Conservation (phyloP, 2,329 filamentous ascomycete genomes). For the Passalora sequoiae region DNA sequence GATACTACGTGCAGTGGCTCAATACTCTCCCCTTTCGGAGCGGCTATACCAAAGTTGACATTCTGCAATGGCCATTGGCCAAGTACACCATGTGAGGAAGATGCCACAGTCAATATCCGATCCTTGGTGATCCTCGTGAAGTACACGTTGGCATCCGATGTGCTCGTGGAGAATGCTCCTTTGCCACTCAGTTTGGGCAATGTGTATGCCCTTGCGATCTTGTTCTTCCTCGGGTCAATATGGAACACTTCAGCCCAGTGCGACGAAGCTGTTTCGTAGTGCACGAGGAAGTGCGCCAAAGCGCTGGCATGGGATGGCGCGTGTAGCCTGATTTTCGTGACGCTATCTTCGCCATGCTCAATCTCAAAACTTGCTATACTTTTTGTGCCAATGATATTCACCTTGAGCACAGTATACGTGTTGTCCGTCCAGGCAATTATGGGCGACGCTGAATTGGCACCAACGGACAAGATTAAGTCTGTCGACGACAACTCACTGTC, state of each 20-base stretch:
- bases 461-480: conserved; percentile 67
- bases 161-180: conserved; percentile 75
- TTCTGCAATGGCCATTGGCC: conserved; percentile 61
- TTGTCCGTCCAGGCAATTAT: conserved; percentile 71
- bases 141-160: conserved; percentile 74
- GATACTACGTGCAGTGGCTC: conserved; percentile 64
- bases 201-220: conserved; percentile 71
- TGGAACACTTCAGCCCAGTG: conserved; percentile 86
- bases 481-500: conserved; percentile 65
- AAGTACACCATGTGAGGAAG: conserved; percentile 68
- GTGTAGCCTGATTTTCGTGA: conserved; percentile 60
- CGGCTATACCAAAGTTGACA: conserved; percentile 36
- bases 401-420: conserved; percentile 56
- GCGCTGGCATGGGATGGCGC: conserved; percentile 68
- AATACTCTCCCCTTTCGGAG: conserved; percentile 18
- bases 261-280: conserved; percentile 63
- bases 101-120: conserved; percentile 69
- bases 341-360: conserved; percentile 32
- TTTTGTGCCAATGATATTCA: conserved; percentile 61
- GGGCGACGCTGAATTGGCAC: conserved; percentile 68
- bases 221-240: conserved; percentile 64
- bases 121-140: conserved; percentile 76
- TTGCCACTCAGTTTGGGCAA: conserved; percentile 65
- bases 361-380: conserved; percentile 41
- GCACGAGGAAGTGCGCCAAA: conserved; percentile 76